Conservation (phyloP, 805 yeast species). For the Suhomyces prunicola region DNA sequence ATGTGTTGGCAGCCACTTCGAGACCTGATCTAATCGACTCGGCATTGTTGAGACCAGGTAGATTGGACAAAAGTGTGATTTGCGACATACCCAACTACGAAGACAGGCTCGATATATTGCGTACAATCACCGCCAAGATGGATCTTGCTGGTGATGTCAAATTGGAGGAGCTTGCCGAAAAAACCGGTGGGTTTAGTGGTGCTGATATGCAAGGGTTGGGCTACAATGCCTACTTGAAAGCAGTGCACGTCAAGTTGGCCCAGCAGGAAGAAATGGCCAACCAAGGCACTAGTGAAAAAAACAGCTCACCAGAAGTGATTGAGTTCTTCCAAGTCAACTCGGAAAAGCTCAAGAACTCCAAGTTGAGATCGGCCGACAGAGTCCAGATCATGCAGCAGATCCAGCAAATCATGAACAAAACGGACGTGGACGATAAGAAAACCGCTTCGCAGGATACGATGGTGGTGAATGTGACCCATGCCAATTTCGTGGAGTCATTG, state of each 20-base stretch:
- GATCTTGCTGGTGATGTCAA: conserved; percentile 48
- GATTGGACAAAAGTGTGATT: conserved; percentile 86
- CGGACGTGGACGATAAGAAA: conserved; percentile 5
- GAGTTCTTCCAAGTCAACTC: conserved; percentile 46
- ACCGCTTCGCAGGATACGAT: conserved; percentile 5
- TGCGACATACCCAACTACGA: conserved; percentile 79
- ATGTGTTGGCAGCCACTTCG: conserved; percentile 93
- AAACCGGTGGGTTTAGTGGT: conserved; percentile 80
- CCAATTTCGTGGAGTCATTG: conserved; percentile 61
- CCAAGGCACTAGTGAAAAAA: conserved; percentile 8
- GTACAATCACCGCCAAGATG: conserved; percentile 60
- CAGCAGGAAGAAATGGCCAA: conserved; percentile 32
- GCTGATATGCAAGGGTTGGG: conserved; percentile 93
- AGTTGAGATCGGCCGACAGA: conserved; percentile 38
- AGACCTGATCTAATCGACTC: conserved; percentile 95
- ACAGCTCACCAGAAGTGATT: conserved; percentile 8
- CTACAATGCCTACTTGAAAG: conserved; percentile 86
- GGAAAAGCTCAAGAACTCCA: conserved; percentile 22
- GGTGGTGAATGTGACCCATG: conserved; percentile 45
- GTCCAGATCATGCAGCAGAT: conserved; percentile 41
- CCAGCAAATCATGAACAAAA: conserved; percentile 31
- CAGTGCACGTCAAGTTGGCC: conserved; percentile 69
- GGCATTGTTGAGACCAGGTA: conserved; percentile 91
- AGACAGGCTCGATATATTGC: conserved; percentile 72
- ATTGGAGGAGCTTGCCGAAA: conserved; percentile 50